Percentiles rank a stretch among this genome's conserved stretches.
Conservation (phyloP, 257 asterid genomes). For the Nicotiana otophora region DNA sequence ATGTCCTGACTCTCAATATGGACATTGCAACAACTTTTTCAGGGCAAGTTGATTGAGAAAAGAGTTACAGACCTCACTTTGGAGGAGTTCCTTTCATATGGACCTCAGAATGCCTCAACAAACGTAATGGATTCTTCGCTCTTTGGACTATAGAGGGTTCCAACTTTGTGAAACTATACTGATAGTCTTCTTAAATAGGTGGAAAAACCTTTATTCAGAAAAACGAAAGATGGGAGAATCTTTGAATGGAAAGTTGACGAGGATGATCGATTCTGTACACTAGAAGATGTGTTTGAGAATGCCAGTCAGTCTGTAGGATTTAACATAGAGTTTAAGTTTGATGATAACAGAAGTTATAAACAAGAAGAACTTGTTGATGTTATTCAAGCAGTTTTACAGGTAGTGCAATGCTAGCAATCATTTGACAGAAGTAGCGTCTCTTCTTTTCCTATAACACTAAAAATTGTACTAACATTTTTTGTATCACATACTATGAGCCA, state of each 20-base stretch:
- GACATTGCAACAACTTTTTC: background rate
- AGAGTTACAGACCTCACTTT: conserved; percentile 25
- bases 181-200: conserved; percentile 3
- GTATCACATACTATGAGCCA: background rate
- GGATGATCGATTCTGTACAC: conserved; percentile 22
- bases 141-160: background rate
- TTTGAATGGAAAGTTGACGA: conserved; percentile 24
- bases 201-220: conserved; percentile 24
- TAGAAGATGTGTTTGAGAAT: conserved; percentile 19
- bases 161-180: background rate
- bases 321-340: conserved; percentile 28
- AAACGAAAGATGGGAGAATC: conserved; percentile 22
- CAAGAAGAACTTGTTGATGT: conserved; percentile 13
- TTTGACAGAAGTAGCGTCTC: background rate
- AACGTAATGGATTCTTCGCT: conserved; percentile 5
- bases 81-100: conserved; percentile 26
- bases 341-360: conserved; percentile 10
- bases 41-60: conserved; percentile 24
- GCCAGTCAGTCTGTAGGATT: conserved; percentile 18
- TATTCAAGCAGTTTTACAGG: conserved; percentile 18
- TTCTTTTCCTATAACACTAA: background rate
- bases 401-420: background rate
- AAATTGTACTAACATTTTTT: background rate
- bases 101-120: conserved; percentile 20
- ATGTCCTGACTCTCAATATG: background rate